These are phyloP conservation scores for Fusarium nodosum DNA, from an alignment of 2,329 filamentous ascomycete genomes.

Conservation along the genomic window DNA sequence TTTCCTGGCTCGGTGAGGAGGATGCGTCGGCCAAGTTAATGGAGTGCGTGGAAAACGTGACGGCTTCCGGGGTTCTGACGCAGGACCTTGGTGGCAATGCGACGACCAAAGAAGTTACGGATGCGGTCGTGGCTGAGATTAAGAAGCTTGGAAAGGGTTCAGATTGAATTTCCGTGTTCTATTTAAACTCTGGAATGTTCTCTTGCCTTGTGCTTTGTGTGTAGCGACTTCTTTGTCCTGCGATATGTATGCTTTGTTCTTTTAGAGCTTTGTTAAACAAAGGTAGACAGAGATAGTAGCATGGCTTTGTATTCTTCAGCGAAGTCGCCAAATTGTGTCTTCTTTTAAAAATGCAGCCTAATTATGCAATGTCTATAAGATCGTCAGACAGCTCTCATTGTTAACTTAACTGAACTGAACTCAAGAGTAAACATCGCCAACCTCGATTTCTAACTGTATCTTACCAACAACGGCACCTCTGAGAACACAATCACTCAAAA, in stretches of 20 bases:
- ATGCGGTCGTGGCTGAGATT: constrained; percentile 50
- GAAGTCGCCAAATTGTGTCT: background rate
- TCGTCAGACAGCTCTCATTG: background rate
- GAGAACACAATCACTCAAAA: background rate
- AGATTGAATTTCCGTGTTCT: background rate
- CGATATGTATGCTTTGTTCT: background rate
- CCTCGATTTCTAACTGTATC: too few relatives aligned
- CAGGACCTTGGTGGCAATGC: constrained; percentile 66
- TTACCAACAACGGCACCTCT: too few relatives aligned
- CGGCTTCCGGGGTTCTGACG: constrained; percentile 65
- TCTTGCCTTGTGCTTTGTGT: too few relatives aligned
- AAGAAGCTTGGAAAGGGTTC: constrained; percentile 37
- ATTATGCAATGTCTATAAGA: background rate
- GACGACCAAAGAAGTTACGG: constrained; percentile 55
- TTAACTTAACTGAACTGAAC: background rate
- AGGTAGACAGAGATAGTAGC: background rate
- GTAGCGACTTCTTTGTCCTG: background rate
- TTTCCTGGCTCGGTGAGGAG: constrained; percentile 68
- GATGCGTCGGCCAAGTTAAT: constrained; percentile 64
- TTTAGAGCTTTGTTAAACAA: background rate
- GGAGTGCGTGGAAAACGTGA: constrained; percentile 66
- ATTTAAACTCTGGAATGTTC: background rate
- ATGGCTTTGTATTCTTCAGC: background rate
- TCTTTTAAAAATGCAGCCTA: too few relatives aligned
- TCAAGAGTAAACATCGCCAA: background rate